Percentiles rank a stretch among this genome's conserved stretches.
Evolutionary conservation across 805 yeast genomes (phyloP).

Genomic region (Pichia occidentalis): DNA sequence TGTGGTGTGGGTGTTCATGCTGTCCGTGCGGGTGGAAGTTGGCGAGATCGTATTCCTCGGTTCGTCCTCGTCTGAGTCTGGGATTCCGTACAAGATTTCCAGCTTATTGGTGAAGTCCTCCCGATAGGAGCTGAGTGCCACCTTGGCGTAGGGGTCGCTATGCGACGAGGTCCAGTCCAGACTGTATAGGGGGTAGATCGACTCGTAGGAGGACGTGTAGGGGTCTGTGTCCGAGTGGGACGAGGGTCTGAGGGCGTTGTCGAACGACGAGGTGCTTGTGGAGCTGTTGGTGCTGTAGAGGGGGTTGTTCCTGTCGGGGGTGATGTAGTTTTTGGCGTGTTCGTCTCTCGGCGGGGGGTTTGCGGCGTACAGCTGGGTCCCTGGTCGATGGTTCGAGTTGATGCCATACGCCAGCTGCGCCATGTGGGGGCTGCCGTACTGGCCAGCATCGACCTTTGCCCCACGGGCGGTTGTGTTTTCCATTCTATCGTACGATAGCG

Average conservation of each 20-base stretch:
- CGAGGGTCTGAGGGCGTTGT: too few species aligned
- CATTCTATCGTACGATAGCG: too few species aligned
- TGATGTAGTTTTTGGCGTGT: too few species aligned
- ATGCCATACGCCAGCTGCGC: conserved; percentile 1
- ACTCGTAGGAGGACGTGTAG: conserved; percentile 36
- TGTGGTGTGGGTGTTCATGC: background rate
- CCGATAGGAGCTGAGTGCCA: conserved; percentile 71
- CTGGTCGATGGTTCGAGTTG: background rate
- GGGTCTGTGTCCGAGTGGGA: background rate
- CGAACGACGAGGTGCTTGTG: too few species aligned
- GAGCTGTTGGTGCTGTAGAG: background rate
- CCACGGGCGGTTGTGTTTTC: too few species aligned
- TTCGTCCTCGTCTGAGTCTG: conserved; percentile 15
- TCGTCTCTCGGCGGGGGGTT: too few species aligned
- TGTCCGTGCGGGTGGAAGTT: background rate
- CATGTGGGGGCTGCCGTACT: too few species aligned
- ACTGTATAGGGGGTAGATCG: conserved; percentile 44
- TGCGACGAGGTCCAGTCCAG: conserved; percentile 44
- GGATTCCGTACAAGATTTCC: conserved; percentile 40
- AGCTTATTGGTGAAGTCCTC: conserved; percentile 71
- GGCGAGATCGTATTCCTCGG: too few species aligned
- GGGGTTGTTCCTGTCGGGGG: background rate
- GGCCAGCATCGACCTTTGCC: too few species aligned
- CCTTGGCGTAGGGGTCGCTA: conserved; percentile 35
- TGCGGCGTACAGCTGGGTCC: too few species aligned